These are phyloP conservation scores for Vigna unguiculata DNA, from an alignment of 306 rosid genomes.

Conservation along the genomic window DNA sequence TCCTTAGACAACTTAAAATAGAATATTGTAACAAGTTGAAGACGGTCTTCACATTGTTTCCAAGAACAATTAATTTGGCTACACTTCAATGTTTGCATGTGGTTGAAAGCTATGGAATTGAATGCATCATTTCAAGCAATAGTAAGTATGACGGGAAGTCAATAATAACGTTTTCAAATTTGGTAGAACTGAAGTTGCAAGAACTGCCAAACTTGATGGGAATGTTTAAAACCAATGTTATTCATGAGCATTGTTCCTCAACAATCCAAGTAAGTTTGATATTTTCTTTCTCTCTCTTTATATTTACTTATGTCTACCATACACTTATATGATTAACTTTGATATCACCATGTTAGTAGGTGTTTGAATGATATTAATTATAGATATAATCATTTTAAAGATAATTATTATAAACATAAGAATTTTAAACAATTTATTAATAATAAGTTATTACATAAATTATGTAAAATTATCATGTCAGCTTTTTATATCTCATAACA, in stretches of 20 bases:
- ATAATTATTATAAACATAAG: no score
- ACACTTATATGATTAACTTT: no score
- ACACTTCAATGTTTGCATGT: conserved; percentile 5
- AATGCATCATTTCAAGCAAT: not conserved
- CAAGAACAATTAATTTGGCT: not conserved
- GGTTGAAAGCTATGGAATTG: not conserved
- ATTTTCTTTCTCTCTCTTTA: not conserved
- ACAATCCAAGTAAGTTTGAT: not conserved
- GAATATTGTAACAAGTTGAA: conserved; percentile 2
- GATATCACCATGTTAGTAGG: no score
- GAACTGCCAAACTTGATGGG: not conserved
- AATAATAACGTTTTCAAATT: not conserved
- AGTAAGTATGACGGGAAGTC: not conserved
- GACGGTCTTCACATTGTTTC: not conserved
- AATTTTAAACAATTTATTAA: no score
- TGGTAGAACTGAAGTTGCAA: not conserved
- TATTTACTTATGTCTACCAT: no score
- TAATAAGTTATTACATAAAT: no score
- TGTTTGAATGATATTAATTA: no score
- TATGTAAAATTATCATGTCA: no score
- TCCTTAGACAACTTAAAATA: not conserved
- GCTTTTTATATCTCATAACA: no score
- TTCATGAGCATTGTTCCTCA: not conserved
- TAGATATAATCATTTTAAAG: not conserved
- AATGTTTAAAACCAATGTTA: not conserved